A percentile compares a stretch with the other conserved stretches of the same genome.
Conservation (phyloP, 202 grass and related monocot genomes). For the Elaeis oleifera region DNA sequence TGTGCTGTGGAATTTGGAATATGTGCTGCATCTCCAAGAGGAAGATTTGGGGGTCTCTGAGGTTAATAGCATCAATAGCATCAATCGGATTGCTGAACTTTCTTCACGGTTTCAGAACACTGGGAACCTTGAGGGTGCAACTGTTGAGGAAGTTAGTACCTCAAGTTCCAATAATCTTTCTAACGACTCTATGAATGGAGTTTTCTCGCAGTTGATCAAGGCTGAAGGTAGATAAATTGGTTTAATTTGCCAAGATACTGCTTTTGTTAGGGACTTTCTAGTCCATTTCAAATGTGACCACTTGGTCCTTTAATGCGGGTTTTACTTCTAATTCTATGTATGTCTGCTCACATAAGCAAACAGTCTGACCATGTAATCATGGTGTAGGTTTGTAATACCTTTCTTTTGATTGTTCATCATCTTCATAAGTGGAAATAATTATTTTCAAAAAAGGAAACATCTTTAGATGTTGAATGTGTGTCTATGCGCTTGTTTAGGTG, state of each 20-base stretch:
- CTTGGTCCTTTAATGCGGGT: conserved; percentile 4
- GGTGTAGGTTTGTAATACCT: conserved; percentile 1
- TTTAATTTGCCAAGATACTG: background rate
- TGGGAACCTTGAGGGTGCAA: conserved; percentile 23
- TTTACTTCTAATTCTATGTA: background rate
- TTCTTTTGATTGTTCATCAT: too few species aligned
- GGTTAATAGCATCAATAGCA: conserved; percentile 80
- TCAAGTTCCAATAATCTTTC: conserved; percentile 42
- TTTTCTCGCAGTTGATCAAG: conserved; percentile 93
- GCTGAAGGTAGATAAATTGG: conserved; percentile 70
- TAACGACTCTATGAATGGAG: conserved; percentile 67
- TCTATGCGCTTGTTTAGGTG: too few species aligned
- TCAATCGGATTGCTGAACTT: conserved; percentile 59
- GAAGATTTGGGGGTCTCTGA: conserved; percentile 46
- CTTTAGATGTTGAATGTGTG: too few species aligned
- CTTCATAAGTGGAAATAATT: too few species aligned
- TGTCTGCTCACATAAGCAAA: too few species aligned
- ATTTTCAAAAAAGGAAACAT: too few species aligned
- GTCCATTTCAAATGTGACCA: background rate
- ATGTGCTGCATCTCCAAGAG: conserved; percentile 75
- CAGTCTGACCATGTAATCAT: conserved; percentile 18
- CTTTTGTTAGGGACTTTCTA: too few species aligned
- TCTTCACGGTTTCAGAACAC: conserved; percentile 45
- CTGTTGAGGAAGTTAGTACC: conserved; percentile 10
- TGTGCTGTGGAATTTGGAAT: conserved; percentile 94